Conservation (phyloP, 2,329 filamentous ascomycete species). For the Aspergillus sp. region DNA sequence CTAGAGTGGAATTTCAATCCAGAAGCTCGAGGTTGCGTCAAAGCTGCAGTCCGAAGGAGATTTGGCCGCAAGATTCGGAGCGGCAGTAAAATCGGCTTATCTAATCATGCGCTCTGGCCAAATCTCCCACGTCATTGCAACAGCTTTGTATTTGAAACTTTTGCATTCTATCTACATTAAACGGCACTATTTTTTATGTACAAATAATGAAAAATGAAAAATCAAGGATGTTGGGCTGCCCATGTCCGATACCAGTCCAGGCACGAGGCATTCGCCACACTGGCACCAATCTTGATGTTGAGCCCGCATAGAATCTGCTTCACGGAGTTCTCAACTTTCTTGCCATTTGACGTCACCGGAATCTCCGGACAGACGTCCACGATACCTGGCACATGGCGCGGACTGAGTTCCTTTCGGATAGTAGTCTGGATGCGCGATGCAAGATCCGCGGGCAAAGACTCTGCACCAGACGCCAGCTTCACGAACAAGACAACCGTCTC, state of each 20-base stretch:
- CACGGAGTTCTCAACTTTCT: constrained; percentile 96
- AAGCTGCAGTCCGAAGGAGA: constrained; percentile 16
- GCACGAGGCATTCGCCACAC: constrained; percentile 87
- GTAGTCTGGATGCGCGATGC: constrained; percentile 63
- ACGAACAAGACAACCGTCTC: constrained; percentile 89
- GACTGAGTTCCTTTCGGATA: constrained; percentile 76
- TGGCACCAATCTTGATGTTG: constrained; percentile 83
- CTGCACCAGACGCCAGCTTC: constrained; percentile 58
- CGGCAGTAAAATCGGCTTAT: constrained; percentile 24
- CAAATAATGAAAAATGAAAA: not conserved
- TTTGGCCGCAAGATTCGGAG: constrained; percentile 19
- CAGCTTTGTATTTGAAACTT: not conserved
- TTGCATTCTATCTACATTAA: not conserved
- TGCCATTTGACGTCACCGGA: constrained; percentile 89
- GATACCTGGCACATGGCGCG: constrained; percentile 82
- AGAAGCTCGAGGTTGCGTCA: constrained; percentile 11
- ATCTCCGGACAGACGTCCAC: constrained; percentile 83
- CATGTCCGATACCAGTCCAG: constrained; percentile 85
- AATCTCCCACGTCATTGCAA: not conserved
- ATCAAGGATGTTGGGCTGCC: constrained; percentile 56
- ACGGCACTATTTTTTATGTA: not conserved
- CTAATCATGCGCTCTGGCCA: constrained; percentile 25
- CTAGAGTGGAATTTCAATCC: constrained; percentile 1
- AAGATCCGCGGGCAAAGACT: constrained; percentile 59
- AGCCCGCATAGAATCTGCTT: constrained; percentile 93